Conservation (phyloP, 805 yeast genomes). For the Grigorovia humatica region DNA sequence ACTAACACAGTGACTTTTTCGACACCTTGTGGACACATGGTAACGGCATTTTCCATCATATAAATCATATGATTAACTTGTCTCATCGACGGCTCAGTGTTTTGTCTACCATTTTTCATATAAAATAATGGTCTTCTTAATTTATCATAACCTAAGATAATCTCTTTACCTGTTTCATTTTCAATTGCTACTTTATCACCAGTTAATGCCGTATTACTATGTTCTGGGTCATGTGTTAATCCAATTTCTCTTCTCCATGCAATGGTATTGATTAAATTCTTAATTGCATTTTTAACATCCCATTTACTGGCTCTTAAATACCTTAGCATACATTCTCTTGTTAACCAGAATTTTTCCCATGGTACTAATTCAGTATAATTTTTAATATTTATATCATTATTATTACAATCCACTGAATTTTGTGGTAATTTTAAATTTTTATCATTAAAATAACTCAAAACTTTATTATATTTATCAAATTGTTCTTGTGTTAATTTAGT, state of each 20-base stretch:
- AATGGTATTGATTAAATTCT: conserved; percentile 37
- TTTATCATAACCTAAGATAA: conserved; percentile 44
- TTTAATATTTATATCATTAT: conserved; percentile 4
- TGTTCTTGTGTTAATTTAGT: conserved; percentile 14
- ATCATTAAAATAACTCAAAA: conserved; percentile 16
- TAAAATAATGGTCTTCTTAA: conserved; percentile 44
- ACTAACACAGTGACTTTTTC: conserved; percentile 45
- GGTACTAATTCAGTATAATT: conserved; percentile 24
- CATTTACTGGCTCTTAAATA: conserved; percentile 45
- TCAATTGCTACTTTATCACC: conserved; percentile 38
- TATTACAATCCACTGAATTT: conserved; percentile 31
- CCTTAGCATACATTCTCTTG: conserved; percentile 43
- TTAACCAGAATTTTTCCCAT: conserved; percentile 30
- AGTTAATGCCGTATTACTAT: conserved; percentile 22
- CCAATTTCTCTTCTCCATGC: conserved; percentile 50
- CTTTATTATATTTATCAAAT: conserved; percentile 9
- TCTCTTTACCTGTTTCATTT: conserved; percentile 43
- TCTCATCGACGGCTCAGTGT: conserved; percentile 39
- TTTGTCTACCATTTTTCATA: conserved; percentile 45
- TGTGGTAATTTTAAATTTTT: conserved; percentile 13
- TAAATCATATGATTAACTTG: conserved; percentile 49
- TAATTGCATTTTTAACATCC: conserved; percentile 35
- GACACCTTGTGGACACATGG: conserved; percentile 49
- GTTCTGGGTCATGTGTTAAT: conserved; percentile 28
- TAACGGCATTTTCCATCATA: conserved; percentile 45